These are phyloP conservation scores for Verticillium tricorpus DNA, from an alignment of 2,329 filamentous ascomycete species.

Conservation along the genomic window DNA sequence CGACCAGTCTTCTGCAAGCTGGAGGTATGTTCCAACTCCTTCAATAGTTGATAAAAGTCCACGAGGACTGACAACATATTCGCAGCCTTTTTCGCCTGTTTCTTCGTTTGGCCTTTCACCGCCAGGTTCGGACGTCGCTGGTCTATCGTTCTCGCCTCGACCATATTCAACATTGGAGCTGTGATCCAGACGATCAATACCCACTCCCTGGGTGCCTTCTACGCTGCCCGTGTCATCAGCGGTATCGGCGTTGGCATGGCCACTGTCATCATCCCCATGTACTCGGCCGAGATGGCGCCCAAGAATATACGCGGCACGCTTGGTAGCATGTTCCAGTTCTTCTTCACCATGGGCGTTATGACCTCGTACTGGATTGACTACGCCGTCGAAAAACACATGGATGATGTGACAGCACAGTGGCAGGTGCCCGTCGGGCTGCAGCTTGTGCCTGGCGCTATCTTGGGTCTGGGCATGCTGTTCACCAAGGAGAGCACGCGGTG, in stretches of 20 bases:
- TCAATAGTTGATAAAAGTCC: background rate
- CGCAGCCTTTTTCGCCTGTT: conserved; percentile 36
- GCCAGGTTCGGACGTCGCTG: conserved; percentile 32
- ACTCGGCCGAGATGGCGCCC: conserved; percentile 40
- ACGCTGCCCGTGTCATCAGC: conserved; percentile 30
- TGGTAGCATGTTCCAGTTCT: conserved; percentile 39
- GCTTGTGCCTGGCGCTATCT: conserved; percentile 39
- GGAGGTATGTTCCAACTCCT: conserved; percentile 23
- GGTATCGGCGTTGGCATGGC: conserved; percentile 32
- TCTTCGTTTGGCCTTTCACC: conserved; percentile 38
- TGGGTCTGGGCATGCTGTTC: conserved; percentile 43
- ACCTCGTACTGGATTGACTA: conserved; percentile 40
- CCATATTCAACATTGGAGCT: conserved; percentile 39
- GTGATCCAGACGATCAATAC: conserved; percentile 33
- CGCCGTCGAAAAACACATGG: conserved; percentile 34
- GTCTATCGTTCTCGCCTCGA: conserved; percentile 32
- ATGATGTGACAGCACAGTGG: conserved; percentile 38
- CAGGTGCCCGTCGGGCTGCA: conserved; percentile 44
- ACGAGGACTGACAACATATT: background rate
- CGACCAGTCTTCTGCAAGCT: conserved; percentile 35
- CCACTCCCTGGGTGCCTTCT: conserved; percentile 29
- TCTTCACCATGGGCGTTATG: conserved; percentile 37
- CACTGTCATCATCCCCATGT: conserved; percentile 40
- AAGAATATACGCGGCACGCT: conserved; percentile 38
- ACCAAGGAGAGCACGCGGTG: conserved; percentile 42